Percentiles rank a stretch among this genome's conserved stretches.
Evolutionary conservation across 768 basidiomycete genomes (phyloP).

Genomic region (Termitomyces sp.): DNA sequence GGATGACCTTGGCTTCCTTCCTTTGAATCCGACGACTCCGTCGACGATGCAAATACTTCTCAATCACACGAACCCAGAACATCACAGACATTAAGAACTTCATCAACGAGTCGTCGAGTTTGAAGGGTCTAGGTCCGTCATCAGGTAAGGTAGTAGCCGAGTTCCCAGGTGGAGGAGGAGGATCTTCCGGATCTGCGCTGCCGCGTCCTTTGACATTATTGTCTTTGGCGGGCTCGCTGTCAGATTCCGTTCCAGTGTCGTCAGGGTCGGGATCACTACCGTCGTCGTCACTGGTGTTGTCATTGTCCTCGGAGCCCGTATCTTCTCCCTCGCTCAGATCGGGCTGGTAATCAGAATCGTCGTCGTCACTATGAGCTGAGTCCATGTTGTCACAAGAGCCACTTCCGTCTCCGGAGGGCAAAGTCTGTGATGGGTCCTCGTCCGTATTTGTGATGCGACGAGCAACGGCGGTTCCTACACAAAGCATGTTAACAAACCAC

Average conservation of each 20-base stretch:
- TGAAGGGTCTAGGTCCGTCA: not conserved
- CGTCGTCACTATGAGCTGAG: not conserved
- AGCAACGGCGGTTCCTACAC: not conserved
- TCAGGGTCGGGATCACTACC: not conserved
- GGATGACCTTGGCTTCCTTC: too few species aligned
- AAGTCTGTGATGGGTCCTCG: not conserved
- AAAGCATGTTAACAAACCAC: not conserved
- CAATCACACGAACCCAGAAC: not conserved
- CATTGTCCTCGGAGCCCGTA: not conserved
- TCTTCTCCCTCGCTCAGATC: not conserved
- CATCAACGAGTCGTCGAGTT: not conserved
- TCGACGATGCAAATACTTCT: not conserved
- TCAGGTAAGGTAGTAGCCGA: not conserved
- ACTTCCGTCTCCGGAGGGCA: not conserved
- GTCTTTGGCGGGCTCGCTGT: not conserved
- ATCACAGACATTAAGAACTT: not conserved
- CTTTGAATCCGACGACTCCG: too few species aligned
- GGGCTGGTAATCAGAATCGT: not conserved
- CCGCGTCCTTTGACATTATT: not conserved
- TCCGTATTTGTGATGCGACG: not conserved
- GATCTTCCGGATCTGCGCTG: not conserved
- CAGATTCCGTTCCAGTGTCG: not conserved
- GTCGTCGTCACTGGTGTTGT: not conserved
- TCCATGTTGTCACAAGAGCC: not conserved
- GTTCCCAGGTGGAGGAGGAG: not conserved